Evolutionary conservation across 345 rosid species (phyloP).

Genomic region (Populus tremula): DNA sequence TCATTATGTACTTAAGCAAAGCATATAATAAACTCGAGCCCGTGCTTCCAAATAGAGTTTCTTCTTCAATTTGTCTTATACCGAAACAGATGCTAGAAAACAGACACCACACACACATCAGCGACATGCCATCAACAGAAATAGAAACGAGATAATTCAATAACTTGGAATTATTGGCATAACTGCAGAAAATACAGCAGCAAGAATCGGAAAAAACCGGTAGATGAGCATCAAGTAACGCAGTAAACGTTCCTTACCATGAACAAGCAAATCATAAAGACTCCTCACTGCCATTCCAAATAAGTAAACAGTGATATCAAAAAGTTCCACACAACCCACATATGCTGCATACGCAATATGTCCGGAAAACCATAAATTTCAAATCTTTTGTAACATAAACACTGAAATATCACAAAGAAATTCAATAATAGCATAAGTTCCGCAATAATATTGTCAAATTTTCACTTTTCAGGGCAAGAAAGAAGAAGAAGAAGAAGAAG

Average conservation of each 20-base stretch:
- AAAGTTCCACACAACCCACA: background rate
- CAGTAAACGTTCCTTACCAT: background rate
- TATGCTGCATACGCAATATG: background rate
- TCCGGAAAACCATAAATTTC: background rate
- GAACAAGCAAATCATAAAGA: background rate
- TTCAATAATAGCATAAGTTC: background rate
- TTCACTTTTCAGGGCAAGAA: background rate
- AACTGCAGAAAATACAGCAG: background rate
- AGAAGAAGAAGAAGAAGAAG: background rate
- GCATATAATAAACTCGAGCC: background rate
- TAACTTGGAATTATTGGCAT: background rate
- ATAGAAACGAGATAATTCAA: background rate
- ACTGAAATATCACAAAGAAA: background rate
- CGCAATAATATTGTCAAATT: background rate
- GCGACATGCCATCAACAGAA: background rate
- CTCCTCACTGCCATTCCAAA: background rate
- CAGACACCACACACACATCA: background rate
- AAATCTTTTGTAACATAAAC: background rate
- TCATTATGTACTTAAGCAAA: background rate
- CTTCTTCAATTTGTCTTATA: background rate
- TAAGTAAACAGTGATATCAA: background rate
- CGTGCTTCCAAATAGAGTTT: background rate
- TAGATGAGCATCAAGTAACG: background rate
- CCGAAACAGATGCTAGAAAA: background rate
- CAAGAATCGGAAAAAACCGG: background rate